Base-by-base conservation (phyloP, 345 rosid genomes). In the rapeseed (Brassica napus) region DNA sequence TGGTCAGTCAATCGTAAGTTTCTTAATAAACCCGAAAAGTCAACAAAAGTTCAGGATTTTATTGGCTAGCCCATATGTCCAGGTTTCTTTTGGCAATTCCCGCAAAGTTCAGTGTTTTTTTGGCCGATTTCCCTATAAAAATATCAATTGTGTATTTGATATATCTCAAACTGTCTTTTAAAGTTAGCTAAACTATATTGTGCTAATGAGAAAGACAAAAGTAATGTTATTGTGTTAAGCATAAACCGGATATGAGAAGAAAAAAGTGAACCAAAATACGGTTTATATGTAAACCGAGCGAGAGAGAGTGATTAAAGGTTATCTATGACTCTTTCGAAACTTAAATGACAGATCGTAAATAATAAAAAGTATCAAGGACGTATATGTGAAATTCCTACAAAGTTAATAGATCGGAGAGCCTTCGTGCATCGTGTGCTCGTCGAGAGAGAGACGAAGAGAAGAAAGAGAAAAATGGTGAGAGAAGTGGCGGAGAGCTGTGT, bases 401-500 rank as follows among this genome's bases (percentile, higher is more conserved):
- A 69, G 64, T 58, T 62, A 71, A 57, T 71, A 77, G 82, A 77
- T 73, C 79, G 79, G 84, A 60, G 84, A 60, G 74, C 0, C 31
- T 21, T 49, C 23, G 64, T 71, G 71, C 72, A 39, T 16, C 66
- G 49, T 44, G 52, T 32, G 44, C n/a, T 49, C 5, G 67, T 44
- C 37, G 60, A 69, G 60, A 49, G 39, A 26, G 58, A 42, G 23
- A 18, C n/a, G n/a, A n/a, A 49, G 39, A 26, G 58, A 42, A 42
- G 3, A 39, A 34, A 39, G 11, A 9, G 8, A 5, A 77, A 77
- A 63, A 93, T 93, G 98, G 97, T 82, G 72, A 88, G 94, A 80
- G 97, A 96, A 81, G 98, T 93, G 2, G 88, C 99, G 14, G 98
- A 91, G 89, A 96, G 97, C 78, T 96, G 99, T 81, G 79, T 95